Conservation (phyloP, 805 yeast genomes). For the Isabelozyma rhagii region DNA sequence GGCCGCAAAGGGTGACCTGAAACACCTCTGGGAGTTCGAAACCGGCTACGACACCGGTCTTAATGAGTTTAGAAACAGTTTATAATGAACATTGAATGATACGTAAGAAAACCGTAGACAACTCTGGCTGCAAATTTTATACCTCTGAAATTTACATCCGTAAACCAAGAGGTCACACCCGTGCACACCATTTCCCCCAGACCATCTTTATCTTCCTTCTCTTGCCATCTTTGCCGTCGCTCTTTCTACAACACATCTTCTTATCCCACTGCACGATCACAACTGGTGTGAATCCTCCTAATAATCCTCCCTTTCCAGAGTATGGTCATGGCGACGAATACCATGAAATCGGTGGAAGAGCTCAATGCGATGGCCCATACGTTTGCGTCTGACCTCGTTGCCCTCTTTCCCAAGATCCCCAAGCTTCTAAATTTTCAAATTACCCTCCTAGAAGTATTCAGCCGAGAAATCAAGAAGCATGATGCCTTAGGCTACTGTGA, state of each 20-base stretch:
- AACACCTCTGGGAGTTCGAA: conserved; percentile 81
- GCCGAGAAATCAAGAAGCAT: conserved; percentile 26
- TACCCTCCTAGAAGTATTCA: conserved; percentile 31
- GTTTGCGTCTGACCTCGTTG: conserved; percentile 6
- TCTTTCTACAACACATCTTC: neutral
- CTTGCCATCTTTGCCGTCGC: neutral
- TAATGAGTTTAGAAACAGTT: conserved; percentile 29
- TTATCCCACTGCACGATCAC: neutral
- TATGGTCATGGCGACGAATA: neutral
- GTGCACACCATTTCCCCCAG: neutral
- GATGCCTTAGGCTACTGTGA: conserved; percentile 33
- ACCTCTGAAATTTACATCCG: neutral
- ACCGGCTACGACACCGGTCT: conserved; percentile 76
- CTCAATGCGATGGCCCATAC: conserved; percentile 2
- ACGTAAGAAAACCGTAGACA: neutral
- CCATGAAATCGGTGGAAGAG: conserved; percentile 2
- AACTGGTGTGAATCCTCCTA: too few relatives aligned
- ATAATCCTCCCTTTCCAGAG: too few relatives aligned
- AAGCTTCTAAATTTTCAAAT: conserved; percentile 25
- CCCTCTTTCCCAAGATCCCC: conserved; percentile 8
- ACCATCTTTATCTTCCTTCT: neutral
- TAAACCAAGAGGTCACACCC: neutral
- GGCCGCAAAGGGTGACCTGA: conserved; percentile 50
- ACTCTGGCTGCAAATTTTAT: neutral
- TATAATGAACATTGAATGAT: neutral